A percentile compares a stretch with the other conserved stretches of the same genome.
phyloP scores from a whole-genome alignment of 2,329 filamentous ascomycete species.

The Aspergillus transmontanensis region DNA sequence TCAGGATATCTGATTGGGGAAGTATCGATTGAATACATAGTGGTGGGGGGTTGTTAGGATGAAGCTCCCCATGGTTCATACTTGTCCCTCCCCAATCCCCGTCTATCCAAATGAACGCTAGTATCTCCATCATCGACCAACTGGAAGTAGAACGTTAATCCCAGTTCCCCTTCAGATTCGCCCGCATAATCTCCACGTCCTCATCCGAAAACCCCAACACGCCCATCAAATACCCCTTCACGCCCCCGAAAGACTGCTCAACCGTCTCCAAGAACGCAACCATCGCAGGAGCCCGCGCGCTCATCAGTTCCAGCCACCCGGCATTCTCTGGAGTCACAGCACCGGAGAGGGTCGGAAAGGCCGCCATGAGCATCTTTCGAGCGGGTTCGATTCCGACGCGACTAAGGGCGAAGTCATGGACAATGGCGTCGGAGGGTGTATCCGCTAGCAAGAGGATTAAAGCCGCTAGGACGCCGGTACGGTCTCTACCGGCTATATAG shows the following conservation, averaged over 20 bases:
- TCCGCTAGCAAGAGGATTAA: conserved; percentile 66
- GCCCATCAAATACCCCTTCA: conserved; percentile 23
- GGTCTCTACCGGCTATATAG: conserved; percentile 72
- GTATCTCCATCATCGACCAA: too few relatives aligned
- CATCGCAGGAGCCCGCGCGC: conserved; percentile 28
- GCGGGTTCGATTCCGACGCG: conserved; percentile 29
- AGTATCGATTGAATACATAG: too few relatives aligned
- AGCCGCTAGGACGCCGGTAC: conserved; percentile 72
- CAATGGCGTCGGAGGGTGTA: conserved; percentile 59
- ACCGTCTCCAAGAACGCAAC: conserved; percentile 27
- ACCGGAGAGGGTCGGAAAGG: conserved; percentile 21
- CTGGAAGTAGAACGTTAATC: neutral
- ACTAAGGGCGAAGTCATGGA: conserved; percentile 62
- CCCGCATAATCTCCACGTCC: conserved; percentile 25
- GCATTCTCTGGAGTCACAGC: conserved; percentile 23
- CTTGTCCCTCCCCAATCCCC: neutral
- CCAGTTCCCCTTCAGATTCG: conserved; percentile 16
- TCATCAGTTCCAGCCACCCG: conserved; percentile 28
- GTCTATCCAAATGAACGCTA: neutral
- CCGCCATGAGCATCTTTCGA: conserved; percentile 22
- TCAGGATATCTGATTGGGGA: too few relatives aligned
- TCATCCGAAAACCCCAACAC: conserved; percentile 24
- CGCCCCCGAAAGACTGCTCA: conserved; percentile 24
- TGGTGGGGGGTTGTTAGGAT: too few relatives aligned
- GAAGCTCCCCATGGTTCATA: neutral